Conservation (phyloP, 2,329 filamentous ascomycete species). For the Colletotrichum tropicale region DNA sequence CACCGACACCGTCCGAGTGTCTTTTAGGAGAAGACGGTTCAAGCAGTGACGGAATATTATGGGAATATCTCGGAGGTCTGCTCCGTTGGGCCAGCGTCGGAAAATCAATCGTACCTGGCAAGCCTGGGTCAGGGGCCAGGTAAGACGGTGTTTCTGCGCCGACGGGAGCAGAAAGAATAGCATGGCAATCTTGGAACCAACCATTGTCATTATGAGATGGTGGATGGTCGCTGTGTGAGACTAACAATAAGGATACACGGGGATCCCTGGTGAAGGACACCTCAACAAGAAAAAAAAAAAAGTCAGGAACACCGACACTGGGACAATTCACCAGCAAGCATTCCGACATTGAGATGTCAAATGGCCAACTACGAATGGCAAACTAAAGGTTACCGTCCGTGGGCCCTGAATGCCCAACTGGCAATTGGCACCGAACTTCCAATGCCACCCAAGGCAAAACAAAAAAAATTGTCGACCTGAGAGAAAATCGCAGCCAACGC, state of each 20-base stretch:
- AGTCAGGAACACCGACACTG: neutral
- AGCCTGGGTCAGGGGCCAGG: neutral
- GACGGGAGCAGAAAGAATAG: neutral
- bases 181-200: neutral
- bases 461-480: neutral
- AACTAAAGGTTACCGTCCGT: neutral
- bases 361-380: neutral
- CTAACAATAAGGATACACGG: neutral
- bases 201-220: neutral
- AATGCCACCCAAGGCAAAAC: neutral
- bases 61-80: slow-evolving; percentile 13
- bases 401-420: neutral
- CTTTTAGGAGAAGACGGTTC: rapidly evolving
- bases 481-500: slow-evolving; percentile 14
- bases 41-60: neutral
- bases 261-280: neutral
- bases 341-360: neutral
- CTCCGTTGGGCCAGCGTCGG: neutral
- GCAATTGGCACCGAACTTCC: neutral
- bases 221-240: neutral
- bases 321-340: neutral
- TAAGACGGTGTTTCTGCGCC: neutral
- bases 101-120: neutral
- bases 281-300: slow-evolving; percentile 9
- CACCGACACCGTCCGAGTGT: neutral